Percentiles rank a stretch among this genome's conserved stretches.
Conservation (phyloP, 2,329 filamentous ascomycete genomes). For the Magnaporthiopsis rhizophila region DNA sequence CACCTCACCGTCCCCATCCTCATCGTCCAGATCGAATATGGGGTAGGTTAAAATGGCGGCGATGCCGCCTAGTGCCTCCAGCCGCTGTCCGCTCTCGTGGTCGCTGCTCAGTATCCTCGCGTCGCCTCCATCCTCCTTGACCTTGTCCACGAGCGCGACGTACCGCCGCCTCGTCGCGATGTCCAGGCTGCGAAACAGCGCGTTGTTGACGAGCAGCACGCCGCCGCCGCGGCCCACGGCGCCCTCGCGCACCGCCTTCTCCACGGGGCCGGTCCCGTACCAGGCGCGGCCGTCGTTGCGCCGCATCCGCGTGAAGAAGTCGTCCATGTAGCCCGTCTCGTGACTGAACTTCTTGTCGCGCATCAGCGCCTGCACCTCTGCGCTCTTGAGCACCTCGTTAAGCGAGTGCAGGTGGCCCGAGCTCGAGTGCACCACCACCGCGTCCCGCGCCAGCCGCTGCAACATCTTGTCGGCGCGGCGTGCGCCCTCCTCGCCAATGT, state of each 20-base stretch:
- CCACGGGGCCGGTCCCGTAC: constrained; percentile 79
- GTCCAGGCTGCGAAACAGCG: constrained; percentile 76
- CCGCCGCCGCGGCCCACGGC: constrained; percentile 84
- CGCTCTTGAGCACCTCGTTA: constrained; percentile 76
- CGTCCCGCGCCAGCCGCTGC: constrained; percentile 49
- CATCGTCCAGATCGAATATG: constrained; percentile 70
- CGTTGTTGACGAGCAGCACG: constrained; percentile 77
- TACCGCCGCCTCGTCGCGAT: constrained; percentile 70
- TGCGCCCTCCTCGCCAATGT: constrained; percentile 53
- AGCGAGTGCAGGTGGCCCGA: constrained; percentile 82
- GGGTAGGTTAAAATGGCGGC: constrained; percentile 89
- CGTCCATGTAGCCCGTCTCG: constrained; percentile 78
- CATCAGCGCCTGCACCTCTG: constrained; percentile 68
- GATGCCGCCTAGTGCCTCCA: constrained; percentile 49
- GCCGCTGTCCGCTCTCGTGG: too few relatives aligned
- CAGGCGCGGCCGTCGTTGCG: constrained; percentile 82
- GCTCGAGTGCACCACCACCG: constrained; percentile 72
- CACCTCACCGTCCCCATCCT: constrained; percentile 33
- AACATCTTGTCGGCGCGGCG: constrained; percentile 61
- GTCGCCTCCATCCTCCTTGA: constrained; percentile 80
- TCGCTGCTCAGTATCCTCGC: constrained; percentile 56
- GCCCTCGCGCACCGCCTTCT: constrained; percentile 74
- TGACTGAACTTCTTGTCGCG: constrained; percentile 81
- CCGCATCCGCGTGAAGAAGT: constrained; percentile 69
- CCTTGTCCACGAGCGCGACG: constrained; percentile 78